Evolutionary conservation across 768 basidiomycete genomes (phyloP).

Genomic region (Kwoniella sp.): DNA sequence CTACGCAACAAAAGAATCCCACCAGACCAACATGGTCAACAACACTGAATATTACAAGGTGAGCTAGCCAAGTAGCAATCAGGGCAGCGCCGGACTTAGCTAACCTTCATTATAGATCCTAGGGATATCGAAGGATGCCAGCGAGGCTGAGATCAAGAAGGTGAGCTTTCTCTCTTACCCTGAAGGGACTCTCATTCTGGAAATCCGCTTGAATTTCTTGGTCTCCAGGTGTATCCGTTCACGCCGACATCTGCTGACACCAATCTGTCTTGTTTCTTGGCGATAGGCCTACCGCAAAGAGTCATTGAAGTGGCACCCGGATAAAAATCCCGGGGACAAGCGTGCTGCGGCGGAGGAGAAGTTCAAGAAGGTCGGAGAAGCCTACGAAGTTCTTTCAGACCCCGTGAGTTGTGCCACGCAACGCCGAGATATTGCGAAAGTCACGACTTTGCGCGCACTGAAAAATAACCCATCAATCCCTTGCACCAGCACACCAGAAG

Average conservation of each 20-base stretch:
- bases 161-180: conserved; percentile 49
- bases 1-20: not conserved
- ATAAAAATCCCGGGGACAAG: conserved; percentile 59
- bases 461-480: no score
- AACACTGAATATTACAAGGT: conserved; percentile 78
- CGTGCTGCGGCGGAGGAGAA: conserved; percentile 82
- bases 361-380: conserved; percentile 96
- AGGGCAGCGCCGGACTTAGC: not conserved
- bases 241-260: no score
- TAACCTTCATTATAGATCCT: conserved; percentile 57
- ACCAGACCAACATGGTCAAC: conserved; percentile 36
- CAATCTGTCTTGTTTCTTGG: conserved; percentile 56
- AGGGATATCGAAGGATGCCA: conserved; percentile 71
- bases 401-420: conserved; percentile 39
- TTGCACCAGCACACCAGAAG: no score
- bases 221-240: no score
- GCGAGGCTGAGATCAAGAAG: conserved; percentile 81
- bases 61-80: not conserved
- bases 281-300: conserved; percentile 61
- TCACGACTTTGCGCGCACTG: no score
- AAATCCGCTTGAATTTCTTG: no score
- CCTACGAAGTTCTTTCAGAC: conserved; percentile 91
- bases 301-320: conserved; percentile 89
- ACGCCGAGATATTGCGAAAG: no score
- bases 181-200: not conserved